Base-by-base conservation (phyloP, 179 eudicot species). In the Silene noctiflora region DNA sequence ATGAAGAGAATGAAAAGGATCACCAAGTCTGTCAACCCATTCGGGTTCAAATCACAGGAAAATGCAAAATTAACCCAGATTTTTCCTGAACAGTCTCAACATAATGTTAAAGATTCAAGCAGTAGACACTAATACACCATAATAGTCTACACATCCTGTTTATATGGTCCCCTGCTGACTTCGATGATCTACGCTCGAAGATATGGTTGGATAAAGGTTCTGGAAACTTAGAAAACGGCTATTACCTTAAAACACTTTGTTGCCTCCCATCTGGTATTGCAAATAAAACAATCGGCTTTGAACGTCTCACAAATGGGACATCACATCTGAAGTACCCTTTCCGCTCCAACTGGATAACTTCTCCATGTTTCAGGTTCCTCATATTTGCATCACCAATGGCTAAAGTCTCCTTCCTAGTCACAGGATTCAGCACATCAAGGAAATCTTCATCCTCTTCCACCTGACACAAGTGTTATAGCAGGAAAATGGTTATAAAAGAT, bases 201-300 rank as follows among this genome's bases (percentile, higher is more conserved):
- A 1, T 11, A 44, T 44, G 51, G 51, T 11, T 11, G 0, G 51
- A 44, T 44, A 44, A 51, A 53, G 59, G 59, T 53, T 13, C 9
- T 13, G 19, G 10, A 53, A 53, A 16, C 19, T 16, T 17, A 53
- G 10, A 51, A 51, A 51, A 1, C 56, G 20, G 59, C 59, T 51
- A 61, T 76, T 76, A 86, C 89, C 86, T 92, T 65, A 76, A 64
- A 25, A 60, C 84, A 0, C 88, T 77, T 82, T 91, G 96, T 74
- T 89, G 97, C 85, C 92, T 91, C 35, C 99, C 99, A 53, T 95
- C 97, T 21, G 99, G 99, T 72, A 93, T 93, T 4, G 99, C 88
- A 81, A 85, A 88, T 60, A 95, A 87, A 72, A 95, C 87, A 6
- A 95, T 88, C 17, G 97, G 97, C 83, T 93, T 91, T 24, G 93